Percentiles rank a stretch among this genome's conserved stretches.
phyloP scores from a whole-genome alignment of 148 eudicot genomes.

The Rhododendron ovatum region DNA sequence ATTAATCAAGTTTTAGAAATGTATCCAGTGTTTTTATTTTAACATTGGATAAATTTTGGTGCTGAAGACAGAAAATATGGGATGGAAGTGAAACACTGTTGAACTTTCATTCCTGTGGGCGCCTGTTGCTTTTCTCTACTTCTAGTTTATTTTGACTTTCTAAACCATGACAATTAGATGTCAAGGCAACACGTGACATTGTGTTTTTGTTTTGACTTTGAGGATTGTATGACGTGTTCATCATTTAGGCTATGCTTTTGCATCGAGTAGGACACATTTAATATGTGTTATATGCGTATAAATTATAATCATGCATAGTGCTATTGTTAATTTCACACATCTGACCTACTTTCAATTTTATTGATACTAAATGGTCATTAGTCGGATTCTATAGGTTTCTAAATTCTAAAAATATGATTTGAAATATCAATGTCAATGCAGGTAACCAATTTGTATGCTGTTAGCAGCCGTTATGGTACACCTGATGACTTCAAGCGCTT shows the following conservation, averaged over 20 bases:
- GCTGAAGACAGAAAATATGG: background rate
- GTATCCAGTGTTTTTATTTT: background rate
- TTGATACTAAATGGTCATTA: background rate
- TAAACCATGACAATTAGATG: background rate
- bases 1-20: background rate
- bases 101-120: background rate
- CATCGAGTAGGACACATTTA: background rate
- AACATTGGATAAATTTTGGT: background rate
- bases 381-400: background rate
- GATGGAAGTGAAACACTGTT: background rate
- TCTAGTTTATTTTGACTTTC: background rate
- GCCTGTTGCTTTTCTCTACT: background rate
- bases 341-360: background rate
- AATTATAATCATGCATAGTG: background rate
- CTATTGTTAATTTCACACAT: background rate
- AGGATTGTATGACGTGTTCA: background rate
- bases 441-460: conserved; percentile 93
- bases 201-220: background rate
- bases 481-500: conserved; percentile 96
- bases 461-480: conserved; percentile 96
- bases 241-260: background rate
- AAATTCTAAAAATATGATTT: conserved; percentile 9
- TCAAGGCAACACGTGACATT: background rate
- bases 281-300: background rate
- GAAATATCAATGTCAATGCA: conserved; percentile 31